A percentile compares a stretch with the other conserved stretches of the same genome.
Conservation (phyloP, 352 stramenopile species). For the Phytopythium ostracodes region DNA sequence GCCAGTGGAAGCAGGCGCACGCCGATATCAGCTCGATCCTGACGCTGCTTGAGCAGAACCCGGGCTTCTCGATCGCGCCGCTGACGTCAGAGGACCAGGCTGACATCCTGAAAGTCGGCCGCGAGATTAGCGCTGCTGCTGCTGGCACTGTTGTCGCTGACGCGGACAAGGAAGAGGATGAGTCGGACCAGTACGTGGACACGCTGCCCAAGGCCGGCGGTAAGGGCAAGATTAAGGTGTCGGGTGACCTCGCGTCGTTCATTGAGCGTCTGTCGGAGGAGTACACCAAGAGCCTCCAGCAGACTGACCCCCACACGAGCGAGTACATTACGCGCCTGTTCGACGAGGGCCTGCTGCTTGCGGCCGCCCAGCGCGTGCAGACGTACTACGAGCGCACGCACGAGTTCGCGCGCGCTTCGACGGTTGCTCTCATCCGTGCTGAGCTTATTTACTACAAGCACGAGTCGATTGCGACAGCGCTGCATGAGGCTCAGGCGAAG, state of each 20-base stretch:
- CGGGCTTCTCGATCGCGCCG: constrained; percentile 65
- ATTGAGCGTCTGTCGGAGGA: constrained; percentile 95
- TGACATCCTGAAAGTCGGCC: constrained; percentile 68
- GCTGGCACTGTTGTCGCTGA: constrained; percentile 2
- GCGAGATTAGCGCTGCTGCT: constrained; percentile 32
- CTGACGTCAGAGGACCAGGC: constrained; percentile 82
- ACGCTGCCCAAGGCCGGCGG: constrained; percentile 61
- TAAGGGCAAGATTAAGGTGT: constrained; percentile 85
- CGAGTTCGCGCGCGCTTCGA: constrained; percentile 74
- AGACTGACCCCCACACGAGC: constrained; percentile 94
- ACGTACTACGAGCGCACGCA: constrained; percentile 88
- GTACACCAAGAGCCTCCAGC: constrained; percentile 98
- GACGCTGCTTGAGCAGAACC: constrained; percentile 80
- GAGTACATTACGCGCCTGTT: constrained; percentile 94
- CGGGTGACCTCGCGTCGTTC: constrained; percentile 84
- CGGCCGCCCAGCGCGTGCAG: constrained; percentile 84
- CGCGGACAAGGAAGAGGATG: constrained; percentile 81
- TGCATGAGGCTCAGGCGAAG: constrained; percentile 78
- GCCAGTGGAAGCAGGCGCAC: constrained; percentile 75
- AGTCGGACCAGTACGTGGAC: constrained; percentile 82
- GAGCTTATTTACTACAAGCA: constrained; percentile 98
- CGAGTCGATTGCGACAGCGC: constrained; percentile 86
- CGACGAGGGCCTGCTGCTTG: constrained; percentile 91
- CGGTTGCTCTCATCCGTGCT: constrained; percentile 88
- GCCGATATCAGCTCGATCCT: constrained; percentile 62